phyloP scores from a whole-genome alignment of 306 rosid species.

The Begonia fuchsioides region DNA sequence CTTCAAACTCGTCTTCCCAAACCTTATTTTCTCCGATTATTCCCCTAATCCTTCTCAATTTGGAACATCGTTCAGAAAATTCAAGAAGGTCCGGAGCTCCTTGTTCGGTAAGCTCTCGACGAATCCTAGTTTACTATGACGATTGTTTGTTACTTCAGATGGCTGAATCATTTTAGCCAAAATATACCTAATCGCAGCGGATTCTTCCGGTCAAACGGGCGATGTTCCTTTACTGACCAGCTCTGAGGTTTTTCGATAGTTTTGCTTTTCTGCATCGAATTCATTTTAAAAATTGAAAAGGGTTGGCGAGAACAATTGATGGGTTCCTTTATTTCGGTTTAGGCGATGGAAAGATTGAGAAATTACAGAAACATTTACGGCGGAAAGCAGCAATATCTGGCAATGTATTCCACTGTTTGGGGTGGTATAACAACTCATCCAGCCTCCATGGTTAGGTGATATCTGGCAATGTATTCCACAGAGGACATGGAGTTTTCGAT shows the following conservation, averaged over 20 bases:
- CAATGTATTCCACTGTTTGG: slow-evolving; percentile 83
- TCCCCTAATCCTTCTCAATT: background rate
- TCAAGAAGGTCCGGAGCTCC: slow-evolving; percentile 12
- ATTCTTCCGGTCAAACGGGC: slow-evolving; percentile 16
- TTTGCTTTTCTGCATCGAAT: background rate
- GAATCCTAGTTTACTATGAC: background rate
- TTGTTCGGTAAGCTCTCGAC: slow-evolving; percentile 19
- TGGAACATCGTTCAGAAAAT: slow-evolving; percentile 3
- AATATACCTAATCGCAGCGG: slow-evolving; percentile 34
- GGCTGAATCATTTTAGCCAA: slow-evolving; percentile 2
- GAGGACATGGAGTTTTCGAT: slow-evolving; percentile 93
- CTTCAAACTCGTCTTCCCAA: slow-evolving; percentile 12
- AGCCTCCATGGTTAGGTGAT: slow-evolving; percentile 71
- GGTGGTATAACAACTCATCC: slow-evolving; percentile 77
- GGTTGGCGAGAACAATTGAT: background rate
- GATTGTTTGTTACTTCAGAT: too few relatives aligned
- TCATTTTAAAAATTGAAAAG: background rate
- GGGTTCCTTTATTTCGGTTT: background rate
- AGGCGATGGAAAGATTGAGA: slow-evolving; percentile 50
- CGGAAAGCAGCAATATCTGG: slow-evolving; percentile 50
- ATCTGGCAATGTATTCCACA: slow-evolving; percentile 86
- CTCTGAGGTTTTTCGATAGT: slow-evolving; percentile 33
- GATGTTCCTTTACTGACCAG: slow-evolving; percentile 39
- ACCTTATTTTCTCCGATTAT: slow-evolving; percentile 2
- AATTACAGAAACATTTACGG: slow-evolving; percentile 29